phyloP scores from a whole-genome alignment of 2,329 filamentous ascomycete species.

The Pestalotiopsis sp. region DNA sequence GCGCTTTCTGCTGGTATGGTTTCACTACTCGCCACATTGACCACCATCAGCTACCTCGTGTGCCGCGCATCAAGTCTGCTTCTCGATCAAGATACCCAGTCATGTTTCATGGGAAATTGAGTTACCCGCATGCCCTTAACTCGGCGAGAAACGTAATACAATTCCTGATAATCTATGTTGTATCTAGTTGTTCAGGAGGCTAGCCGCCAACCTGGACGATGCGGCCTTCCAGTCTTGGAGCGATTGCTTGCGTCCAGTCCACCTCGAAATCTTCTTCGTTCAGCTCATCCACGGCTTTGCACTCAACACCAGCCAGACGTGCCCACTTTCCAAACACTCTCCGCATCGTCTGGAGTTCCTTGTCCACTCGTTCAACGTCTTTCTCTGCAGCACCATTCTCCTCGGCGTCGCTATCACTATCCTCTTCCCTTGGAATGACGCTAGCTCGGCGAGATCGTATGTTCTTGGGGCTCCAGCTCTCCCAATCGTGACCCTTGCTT shows the following conservation, averaged over 20 bases:
- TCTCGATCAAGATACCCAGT: too few species aligned
- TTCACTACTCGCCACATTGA: too few species aligned
- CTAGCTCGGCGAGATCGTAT: slow-evolving; percentile 35
- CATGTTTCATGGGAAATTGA: too few species aligned
- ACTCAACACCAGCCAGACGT: slow-evolving; percentile 63
- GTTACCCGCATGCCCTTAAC: too few species aligned
- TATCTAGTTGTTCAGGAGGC: too few species aligned
- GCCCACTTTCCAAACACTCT: slow-evolving; percentile 76
- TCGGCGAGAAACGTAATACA: too few species aligned
- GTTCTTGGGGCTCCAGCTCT: slow-evolving; percentile 36
- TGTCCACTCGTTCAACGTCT: slow-evolving; percentile 46
- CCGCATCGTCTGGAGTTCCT: slow-evolving; percentile 65
- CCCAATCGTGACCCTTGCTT: slow-evolving; percentile 31
- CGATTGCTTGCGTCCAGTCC: slow-evolving; percentile 80
- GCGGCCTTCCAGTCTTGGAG: slow-evolving; percentile 75
- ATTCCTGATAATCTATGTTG: too few species aligned
- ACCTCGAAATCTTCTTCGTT: slow-evolving; percentile 62
- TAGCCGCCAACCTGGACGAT: slow-evolving; percentile 53
- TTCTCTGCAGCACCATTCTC: slow-evolving; percentile 29
- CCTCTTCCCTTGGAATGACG: slow-evolving; percentile 39
- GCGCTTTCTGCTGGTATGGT: too few species aligned
- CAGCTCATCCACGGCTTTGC: slow-evolving; percentile 53
- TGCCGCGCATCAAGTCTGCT: too few species aligned
- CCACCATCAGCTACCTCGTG: too few species aligned
- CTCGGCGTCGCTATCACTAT: slow-evolving; percentile 27